phyloP scores from a whole-genome alignment of 352 stramenopile species.

The Phytophthora colocasiae region DNA sequence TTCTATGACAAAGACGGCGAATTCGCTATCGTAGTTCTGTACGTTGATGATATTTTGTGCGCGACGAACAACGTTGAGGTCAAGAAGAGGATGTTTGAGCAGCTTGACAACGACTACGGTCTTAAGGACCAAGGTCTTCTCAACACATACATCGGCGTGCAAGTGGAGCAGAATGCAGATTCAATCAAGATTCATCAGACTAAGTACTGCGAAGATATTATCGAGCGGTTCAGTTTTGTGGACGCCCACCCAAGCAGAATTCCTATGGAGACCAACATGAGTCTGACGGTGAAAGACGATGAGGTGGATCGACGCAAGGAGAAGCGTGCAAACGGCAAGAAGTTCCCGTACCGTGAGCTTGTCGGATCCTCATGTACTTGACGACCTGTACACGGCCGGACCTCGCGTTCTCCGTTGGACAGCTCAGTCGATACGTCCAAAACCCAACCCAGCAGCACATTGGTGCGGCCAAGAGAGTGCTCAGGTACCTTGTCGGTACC shows the following conservation, averaged over 20 bases:
- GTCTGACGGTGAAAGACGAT: neutral
- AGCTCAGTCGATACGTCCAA: constrained; percentile 11
- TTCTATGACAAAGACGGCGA: too few species aligned
- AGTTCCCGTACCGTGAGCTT: neutral
- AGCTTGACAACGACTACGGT: neutral
- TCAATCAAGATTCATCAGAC: neutral
- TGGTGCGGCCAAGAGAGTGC: constrained; percentile 1
- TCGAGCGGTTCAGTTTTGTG: neutral
- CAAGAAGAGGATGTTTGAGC: too few species aligned
- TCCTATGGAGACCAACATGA: neutral
- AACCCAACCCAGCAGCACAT: constrained; percentile 7
- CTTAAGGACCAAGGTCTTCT: neutral
- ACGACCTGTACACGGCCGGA: neutral
- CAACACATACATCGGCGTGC: neutral
- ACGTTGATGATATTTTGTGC: too few species aligned
- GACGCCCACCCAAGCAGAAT: neutral
- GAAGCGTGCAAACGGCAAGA: neutral
- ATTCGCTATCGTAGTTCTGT: too few species aligned
- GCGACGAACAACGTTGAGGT: too few species aligned
- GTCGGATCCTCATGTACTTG: neutral
- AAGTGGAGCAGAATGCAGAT: neutral
- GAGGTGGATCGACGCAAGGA: neutral
- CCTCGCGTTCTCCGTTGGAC: neutral
- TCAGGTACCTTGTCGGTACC: neutral
- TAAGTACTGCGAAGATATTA: neutral